Base-by-base conservation (phyloP, 352 stramenopile genomes). In the Phytopythium delawarense region DNA sequence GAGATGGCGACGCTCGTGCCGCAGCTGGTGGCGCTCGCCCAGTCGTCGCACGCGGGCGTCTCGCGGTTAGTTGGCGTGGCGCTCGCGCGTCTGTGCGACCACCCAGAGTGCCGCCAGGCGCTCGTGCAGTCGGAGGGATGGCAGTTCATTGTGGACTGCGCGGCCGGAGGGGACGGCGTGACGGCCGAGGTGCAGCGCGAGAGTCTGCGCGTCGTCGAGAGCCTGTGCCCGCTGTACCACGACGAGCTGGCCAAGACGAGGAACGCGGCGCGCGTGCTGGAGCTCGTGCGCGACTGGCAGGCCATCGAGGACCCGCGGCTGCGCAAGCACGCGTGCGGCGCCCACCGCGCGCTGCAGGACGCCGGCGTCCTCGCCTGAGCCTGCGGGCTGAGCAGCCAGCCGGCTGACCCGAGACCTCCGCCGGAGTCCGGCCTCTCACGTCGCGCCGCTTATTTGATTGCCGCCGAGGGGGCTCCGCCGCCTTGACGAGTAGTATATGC, bases 141-240 rank as follows among this genome's bases (percentile, higher is more conserved):
- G 86, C 73, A 93, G 66, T 91, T 92, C 62, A 89, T 95, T 63
- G 79, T 95, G 8, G 70, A 88, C 67, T 88, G 76, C 49, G 86
- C 86, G 9, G 82, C 77, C 11, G 85, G 85, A 12, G 84, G 80
- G 12, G 67, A 73, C 8, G 64, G 73, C 56, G 75, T 95, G 23
- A 77, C 80, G 28, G 72, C 82, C 9, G 86, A 95, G 46, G 76
- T 92, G 63, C 86, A 95, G 62, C 82, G 86, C 55, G 84, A 90
- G 61, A 93, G 86, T 74, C 81, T 95, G 63, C 84, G 88, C 74
- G 84, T 95, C 64, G 81, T 95, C 78, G 84, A 92, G 74, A 89
- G 75, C 61, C 77, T 95, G 55, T 93, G 86, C 46, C 78, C 84
- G 65, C 63, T 92, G 66, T 95, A 93, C 64, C 79, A 88, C 46